These are phyloP conservation scores for Nepenthes mirabilis DNA, from an alignment of 148 eudicot genomes.

Conservation along the genomic window DNA sequence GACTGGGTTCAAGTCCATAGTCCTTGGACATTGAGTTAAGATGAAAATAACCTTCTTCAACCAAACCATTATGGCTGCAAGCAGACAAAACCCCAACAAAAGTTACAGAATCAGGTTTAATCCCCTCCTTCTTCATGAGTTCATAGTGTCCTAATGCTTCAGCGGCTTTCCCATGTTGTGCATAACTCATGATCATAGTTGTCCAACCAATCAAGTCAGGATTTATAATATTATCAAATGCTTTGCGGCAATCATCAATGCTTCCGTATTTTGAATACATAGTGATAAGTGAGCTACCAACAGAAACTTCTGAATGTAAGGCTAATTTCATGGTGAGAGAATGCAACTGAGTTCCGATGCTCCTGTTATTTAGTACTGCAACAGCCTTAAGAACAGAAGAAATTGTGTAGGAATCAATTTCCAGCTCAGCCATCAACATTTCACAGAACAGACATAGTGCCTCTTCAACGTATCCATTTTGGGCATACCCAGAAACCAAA, in stretches of 20 bases:
- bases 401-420: slow-evolving; percentile 41
- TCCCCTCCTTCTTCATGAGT: slow-evolving; percentile 48
- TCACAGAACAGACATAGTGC: slow-evolving; percentile 43
- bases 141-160: slow-evolving; percentile 53
- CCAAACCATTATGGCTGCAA: slow-evolving; percentile 82
- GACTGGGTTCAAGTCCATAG: slow-evolving; percentile 48
- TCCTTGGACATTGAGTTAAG: slow-evolving; percentile 61
- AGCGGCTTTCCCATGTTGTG: slow-evolving; percentile 60
- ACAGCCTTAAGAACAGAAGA: slow-evolving; percentile 55
- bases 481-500: slow-evolving; percentile 67
- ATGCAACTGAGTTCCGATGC: slow-evolving; percentile 52
- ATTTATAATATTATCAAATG: slow-evolving; percentile 33
- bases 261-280: slow-evolving; percentile 73
- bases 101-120: slow-evolving; percentile 74
- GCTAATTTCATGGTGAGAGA: slow-evolving; percentile 36
- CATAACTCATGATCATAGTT: slow-evolving; percentile 58
- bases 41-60: slow-evolving; percentile 66
- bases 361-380: slow-evolving; percentile 19
- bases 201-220: slow-evolving; percentile 83
- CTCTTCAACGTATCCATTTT: slow-evolving; percentile 38
- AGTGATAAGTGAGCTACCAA: slow-evolving; percentile 58
- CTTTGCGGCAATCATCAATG: slow-evolving; percentile 46
- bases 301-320: slow-evolving; percentile 45
- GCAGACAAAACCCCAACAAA: slow-evolving; percentile 82
- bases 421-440: slow-evolving; percentile 26